Base-by-base conservation (phyloP, 768 basidiomycete species). In the Leccinum obscurum region DNA sequence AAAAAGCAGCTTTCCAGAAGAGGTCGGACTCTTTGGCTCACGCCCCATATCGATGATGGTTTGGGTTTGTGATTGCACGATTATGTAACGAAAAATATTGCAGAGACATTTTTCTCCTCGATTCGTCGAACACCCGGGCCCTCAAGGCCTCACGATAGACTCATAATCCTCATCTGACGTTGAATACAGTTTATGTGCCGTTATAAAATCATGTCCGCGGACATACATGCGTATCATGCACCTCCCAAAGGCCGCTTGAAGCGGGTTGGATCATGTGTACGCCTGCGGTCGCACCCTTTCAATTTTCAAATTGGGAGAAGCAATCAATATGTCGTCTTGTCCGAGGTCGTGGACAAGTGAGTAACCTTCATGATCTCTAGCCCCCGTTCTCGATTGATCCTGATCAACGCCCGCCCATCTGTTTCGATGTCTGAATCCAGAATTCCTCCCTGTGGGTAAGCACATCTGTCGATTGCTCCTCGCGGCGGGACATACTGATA, bases 261-360 rank as follows among this genome's bases (percentile, higher is more conserved):
- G 10, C 4, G 34, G 5, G 35, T 37, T 37, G 35, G 35, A 37
- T 37, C 35, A 1, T 35, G 34, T 13, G 11, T 35, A 35, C 34
- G 34, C 34, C 37, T 37, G 35, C 34, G 34, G 11, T 35, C 11
- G 35, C 13, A 35, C 35, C 13, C 35, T 28, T 28, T 28, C 28
- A 28, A 28, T 28, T 28, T 15, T 14, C 14, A 37, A 15, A 37
- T 6, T 37, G 37, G 37, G 87, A 75, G 87, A 88, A 81, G 87
- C 88, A 64, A 68, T 79, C 88, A 91, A 75, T 91, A 93, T 86
- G 82, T 89, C 77, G 75, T 81, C 68, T 96, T 95, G 94, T 92
- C 95, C 83, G 89, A 95, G 77, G 81, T 97, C 73, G 88, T 92
- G 72, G 94, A 98, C 82, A 97, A 93, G 95, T 95, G 74, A 78